Evolutionary conservation across 768 basidiomycete species (phyloP).

Genomic region (Auricularia cornea): DNA sequence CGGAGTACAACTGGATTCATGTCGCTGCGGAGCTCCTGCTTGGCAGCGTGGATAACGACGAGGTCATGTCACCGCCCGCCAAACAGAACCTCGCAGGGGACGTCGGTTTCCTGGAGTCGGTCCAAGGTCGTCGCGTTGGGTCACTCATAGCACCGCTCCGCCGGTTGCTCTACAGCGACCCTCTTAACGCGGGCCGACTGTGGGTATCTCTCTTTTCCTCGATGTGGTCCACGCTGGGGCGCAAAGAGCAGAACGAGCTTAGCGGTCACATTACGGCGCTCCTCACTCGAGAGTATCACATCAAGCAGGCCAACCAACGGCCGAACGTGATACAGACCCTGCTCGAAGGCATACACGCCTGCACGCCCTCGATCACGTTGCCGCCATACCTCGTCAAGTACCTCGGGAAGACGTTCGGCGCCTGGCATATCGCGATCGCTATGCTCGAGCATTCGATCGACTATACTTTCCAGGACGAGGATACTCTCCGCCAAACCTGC

Average conservation of each 20-base stretch:
- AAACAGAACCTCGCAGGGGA: slow-evolving; percentile 66
- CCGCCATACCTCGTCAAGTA: slow-evolving; percentile 96
- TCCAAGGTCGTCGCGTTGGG: slow-evolving; percentile 58
- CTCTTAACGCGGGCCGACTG: slow-evolving; percentile 63
- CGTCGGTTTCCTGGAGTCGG: slow-evolving; percentile 69
- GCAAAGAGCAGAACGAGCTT: slow-evolving; percentile 81
- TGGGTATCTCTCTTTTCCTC: slow-evolving; percentile 87
- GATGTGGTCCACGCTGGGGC: slow-evolving; percentile 75
- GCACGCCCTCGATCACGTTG: slow-evolving; percentile 76
- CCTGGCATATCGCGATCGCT: slow-evolving; percentile 90
- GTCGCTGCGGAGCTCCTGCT: slow-evolving; percentile 84
- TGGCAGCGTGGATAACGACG: slow-evolving; percentile 48
- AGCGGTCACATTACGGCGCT: slow-evolving; percentile 85
- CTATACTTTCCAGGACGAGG: slow-evolving; percentile 70
- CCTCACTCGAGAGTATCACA: slow-evolving; percentile 89
- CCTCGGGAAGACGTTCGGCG: slow-evolving; percentile 89
- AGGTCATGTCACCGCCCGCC: slow-evolving; percentile 21
- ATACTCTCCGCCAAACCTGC: slow-evolving; percentile 69
- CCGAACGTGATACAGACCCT: slow-evolving; percentile 92
- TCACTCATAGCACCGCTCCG: slow-evolving; percentile 62
- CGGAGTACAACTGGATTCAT: slow-evolving; percentile 91
- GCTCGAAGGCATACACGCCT: slow-evolving; percentile 75
- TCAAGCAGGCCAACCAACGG: slow-evolving; percentile 77
- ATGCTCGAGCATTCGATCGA: slow-evolving; percentile 78
- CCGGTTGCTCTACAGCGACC: slow-evolving; percentile 73